Conservation (phyloP, 176 grass and related monocot species). For the Eragrostis nindensis region DNA sequence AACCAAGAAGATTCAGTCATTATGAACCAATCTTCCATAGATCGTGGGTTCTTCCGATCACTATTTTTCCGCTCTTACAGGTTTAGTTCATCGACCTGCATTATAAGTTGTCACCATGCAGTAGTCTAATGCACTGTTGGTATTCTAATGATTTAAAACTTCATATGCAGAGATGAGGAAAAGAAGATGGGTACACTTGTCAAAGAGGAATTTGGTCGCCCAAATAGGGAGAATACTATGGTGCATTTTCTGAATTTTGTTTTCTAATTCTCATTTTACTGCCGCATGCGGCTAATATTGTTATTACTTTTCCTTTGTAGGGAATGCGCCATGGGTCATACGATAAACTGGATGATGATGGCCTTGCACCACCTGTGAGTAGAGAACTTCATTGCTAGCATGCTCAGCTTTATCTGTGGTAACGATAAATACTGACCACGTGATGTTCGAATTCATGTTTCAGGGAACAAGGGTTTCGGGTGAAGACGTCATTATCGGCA, state of each 20-base stretch:
- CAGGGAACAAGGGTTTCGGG: conserved; percentile 98
- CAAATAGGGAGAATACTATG: conserved; percentile 97
- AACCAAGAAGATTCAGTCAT: conserved; percentile 99
- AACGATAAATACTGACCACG: neutral
- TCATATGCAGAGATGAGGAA: conserved; percentile 79
- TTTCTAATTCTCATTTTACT: neutral
- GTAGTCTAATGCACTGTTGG: conserved; percentile 20
- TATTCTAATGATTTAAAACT: conserved; percentile 5
- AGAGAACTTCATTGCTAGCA: neutral
- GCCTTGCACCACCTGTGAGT: conserved; percentile 96
- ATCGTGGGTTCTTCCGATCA: conserved; percentile 97
- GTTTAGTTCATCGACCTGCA: conserved; percentile 19
- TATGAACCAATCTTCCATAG: conserved; percentile 99
- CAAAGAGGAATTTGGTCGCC: conserved; percentile 96
- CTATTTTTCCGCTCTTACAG: conserved; percentile 98
- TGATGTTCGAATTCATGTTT: conserved; percentile 41
- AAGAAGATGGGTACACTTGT: conserved; percentile 99
- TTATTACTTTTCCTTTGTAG: conserved; percentile 51
- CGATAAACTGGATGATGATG: conserved; percentile 98
- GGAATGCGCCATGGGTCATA: conserved; percentile 99
- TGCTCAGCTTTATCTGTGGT: conserved; percentile 15
- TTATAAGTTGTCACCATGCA: conserved; percentile 1
- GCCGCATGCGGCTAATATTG: conserved; percentile 11
- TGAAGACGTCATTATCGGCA: conserved; percentile 99
- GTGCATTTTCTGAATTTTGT: conserved; percentile 47